phyloP scores from a whole-genome alignment of 164 flowering plant genomes.

The Brasenia schreberi region DNA sequence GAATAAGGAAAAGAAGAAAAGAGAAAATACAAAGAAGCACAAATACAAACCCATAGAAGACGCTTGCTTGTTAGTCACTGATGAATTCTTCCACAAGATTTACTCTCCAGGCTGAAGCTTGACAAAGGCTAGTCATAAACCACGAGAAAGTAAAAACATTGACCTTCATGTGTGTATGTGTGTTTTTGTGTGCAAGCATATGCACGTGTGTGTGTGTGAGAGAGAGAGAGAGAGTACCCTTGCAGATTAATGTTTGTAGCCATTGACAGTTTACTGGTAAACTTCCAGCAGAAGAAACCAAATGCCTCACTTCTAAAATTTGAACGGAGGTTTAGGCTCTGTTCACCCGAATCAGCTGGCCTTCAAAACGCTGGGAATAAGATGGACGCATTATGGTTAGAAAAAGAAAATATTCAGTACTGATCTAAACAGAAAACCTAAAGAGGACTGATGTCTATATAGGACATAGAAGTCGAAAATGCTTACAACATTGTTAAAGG shows the following conservation, averaged over 20 bases:
- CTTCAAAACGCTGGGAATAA: slow-evolving; percentile 56
- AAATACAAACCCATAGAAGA: too few species aligned
- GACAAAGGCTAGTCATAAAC: too few species aligned
- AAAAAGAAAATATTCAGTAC: background rate
- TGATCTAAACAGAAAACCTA: background rate
- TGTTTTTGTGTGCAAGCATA: too few species aligned
- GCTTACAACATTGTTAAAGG: slow-evolving; percentile 71
- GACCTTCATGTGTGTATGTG: too few species aligned
- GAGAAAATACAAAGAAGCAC: too few species aligned
- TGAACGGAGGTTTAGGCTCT: slow-evolving; percentile 34
- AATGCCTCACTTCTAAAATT: background rate
- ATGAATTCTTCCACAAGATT: too few species aligned
- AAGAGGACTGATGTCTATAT: background rate
- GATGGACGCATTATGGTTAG: background rate
- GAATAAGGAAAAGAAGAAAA: too few species aligned
- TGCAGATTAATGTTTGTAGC: background rate
- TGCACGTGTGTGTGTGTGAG: background rate
- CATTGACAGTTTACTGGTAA: background rate
- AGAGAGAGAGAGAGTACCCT: background rate
- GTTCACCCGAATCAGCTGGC: slow-evolving; percentile 79
- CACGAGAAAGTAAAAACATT: too few species aligned
- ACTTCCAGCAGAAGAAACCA: background rate
- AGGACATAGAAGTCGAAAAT: background rate
- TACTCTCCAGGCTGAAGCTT: too few species aligned
- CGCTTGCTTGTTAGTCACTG: too few species aligned